Base-by-base conservation (phyloP, 495 filamentous ascomycete species). In the Astrocystis sublimbata region DNA sequence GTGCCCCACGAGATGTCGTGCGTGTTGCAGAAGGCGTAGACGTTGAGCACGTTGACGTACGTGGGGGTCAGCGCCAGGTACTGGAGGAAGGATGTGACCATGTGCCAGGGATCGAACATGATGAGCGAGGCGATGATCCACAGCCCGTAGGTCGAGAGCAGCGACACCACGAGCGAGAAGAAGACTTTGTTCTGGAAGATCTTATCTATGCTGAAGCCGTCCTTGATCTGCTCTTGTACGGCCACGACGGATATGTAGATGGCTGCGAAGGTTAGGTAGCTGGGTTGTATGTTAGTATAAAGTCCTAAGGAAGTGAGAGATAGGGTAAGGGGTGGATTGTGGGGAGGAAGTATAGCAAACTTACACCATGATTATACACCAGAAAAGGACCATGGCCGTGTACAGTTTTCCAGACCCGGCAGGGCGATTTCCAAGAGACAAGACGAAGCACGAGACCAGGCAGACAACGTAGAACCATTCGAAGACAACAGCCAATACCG, bases 31-130 rank as follows among this genome's bases (percentile, higher is more conserved):
- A 97, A 97, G 64, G 93, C 93, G 75, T 97, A 97, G 64, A 97
- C 92, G 79, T 97, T 96, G 66, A 97, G 86, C 57, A 96, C 91
- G 75, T 96, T 96, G 80, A 96, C 92, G 77, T 96, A 97, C 12
- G 92, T 96, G 0, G 93, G 93, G 0, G 93, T 96, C 50, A 99
- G 84, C 38, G 98, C 86, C 60, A 99, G 87, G 74, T 99, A 99
- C 85, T 99, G 96, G 49, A 97, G 78, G 76, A 97, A 92, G 35
- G 85, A 91, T 28, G 94, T 98, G 78, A 97, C 84, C 91, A 99
- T 96, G 75, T 99, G 96, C 93, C 93, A 99, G 2, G 96, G 96
- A 73, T 99, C 96, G 75, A 99, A 88, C 86, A 98, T 98, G 66
- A 98, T 82, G 63, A 99, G 84, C 12, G 92, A 96, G 4, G 91